A percentile compares a stretch with the other conserved stretches of the same genome.
Evolutionary conservation across 805 yeast species (phyloP).

Genomic region (Saitoella complicata): DNA sequence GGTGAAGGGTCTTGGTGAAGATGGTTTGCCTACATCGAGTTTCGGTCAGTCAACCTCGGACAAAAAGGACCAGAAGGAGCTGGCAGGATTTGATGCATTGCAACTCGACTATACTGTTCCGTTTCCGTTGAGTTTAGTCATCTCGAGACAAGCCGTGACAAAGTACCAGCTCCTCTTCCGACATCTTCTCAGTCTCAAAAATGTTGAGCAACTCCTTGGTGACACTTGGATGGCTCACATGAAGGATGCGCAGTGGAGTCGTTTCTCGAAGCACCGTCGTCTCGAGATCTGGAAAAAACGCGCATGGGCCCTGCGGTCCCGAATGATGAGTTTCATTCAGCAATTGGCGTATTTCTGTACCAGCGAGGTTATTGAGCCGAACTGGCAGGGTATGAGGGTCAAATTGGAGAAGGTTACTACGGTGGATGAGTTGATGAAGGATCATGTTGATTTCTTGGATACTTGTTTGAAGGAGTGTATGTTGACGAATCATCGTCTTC

Average conservation of each 20-base stretch:
- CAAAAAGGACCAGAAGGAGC: slow-evolving; percentile 11
- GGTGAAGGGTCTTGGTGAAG: slow-evolving; percentile 21
- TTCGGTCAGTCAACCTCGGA: slow-evolving; percentile 1
- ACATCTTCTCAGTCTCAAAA: slow-evolving; percentile 46
- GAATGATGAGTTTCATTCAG: slow-evolving; percentile 41
- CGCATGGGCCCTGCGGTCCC: slow-evolving; percentile 22
- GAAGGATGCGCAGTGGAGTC: slow-evolving; percentile 51
- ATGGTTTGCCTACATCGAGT: slow-evolving; percentile 5
- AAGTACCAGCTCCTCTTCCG: slow-evolving; percentile 73
- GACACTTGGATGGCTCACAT: slow-evolving; percentile 58
- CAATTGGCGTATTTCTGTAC: slow-evolving; percentile 41
- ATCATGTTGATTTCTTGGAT: slow-evolving; percentile 42
- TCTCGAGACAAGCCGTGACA: slow-evolving; percentile 50
- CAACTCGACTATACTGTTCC: slow-evolving; percentile 38
- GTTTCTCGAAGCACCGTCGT: slow-evolving; percentile 23
- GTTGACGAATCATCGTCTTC: slow-evolving; percentile 40
- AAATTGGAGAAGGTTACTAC: slow-evolving; percentile 19
- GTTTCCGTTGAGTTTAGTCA: slow-evolving; percentile 67
- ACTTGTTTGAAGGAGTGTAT: slow-evolving; percentile 50
- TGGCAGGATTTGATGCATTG: slow-evolving; percentile 21
- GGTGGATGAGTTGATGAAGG: slow-evolving; percentile 29
- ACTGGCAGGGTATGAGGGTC: slow-evolving; percentile 29
- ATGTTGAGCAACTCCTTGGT: slow-evolving; percentile 42
- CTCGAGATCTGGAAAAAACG: slow-evolving; percentile 13
- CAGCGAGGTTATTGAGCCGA: slow-evolving; percentile 41